phyloP scores from a whole-genome alignment of 116 monocot species.

The Phalaenopsis hybrid region DNA sequence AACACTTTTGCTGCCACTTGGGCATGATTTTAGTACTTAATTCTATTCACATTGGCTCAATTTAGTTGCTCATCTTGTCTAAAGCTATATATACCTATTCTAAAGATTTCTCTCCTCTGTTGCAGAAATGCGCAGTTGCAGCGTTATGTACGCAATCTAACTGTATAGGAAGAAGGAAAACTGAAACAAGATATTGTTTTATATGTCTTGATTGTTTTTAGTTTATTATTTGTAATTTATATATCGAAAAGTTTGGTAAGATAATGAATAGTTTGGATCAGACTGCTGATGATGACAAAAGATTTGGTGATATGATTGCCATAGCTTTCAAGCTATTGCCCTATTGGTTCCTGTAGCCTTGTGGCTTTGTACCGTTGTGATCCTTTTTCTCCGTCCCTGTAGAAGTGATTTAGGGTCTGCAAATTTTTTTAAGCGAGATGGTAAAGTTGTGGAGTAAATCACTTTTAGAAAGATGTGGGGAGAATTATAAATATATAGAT shows the following conservation, averaged over 20 bases:
- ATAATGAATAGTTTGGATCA: not conserved
- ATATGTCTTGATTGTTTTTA: not conserved
- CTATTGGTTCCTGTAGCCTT: not conserved
- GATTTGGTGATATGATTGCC: not conserved
- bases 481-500: too few species aligned
- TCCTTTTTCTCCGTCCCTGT: too few species aligned
- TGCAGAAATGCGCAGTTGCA: conserved; percentile 1
- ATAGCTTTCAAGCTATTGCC: not conserved
- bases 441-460: too few species aligned
- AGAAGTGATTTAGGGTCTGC: too few species aligned
- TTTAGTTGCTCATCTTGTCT: conserved; percentile 8
- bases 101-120: not conserved
- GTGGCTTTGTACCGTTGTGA: too few species aligned
- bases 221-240: conserved; percentile 4
- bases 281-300: not conserved
- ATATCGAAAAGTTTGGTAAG: not conserved
- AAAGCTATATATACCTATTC: conserved; percentile 31
- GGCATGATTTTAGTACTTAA: not conserved
- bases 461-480: too few species aligned
- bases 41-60: not conserved
- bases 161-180: not conserved
- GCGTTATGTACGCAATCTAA: not conserved
- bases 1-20: too few species aligned
- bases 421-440: too few species aligned
- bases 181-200: not conserved